phyloP scores from a whole-genome alignment of 768 basidiomycete species.

The Kwoniella botswanensis region DNA sequence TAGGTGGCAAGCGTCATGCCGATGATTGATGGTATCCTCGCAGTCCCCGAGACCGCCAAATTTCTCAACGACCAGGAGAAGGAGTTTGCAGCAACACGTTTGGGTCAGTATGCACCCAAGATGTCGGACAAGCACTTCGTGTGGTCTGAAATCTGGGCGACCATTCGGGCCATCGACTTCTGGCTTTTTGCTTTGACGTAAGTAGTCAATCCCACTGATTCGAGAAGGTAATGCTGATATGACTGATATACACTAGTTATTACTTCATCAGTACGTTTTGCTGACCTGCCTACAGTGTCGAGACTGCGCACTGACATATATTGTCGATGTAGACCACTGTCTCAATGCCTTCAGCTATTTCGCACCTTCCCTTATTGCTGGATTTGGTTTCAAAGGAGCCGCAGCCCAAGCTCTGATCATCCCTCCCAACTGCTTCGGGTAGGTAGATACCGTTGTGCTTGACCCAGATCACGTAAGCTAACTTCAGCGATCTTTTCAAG shows the following conservation, averaged over 20 bases:
- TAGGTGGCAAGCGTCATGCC: too few species aligned
- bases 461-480: neutral
- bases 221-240: neutral
- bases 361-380: constrained; percentile 31
- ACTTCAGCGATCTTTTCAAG: neutral
- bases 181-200: constrained; percentile 29
- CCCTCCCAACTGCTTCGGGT: constrained; percentile 8
- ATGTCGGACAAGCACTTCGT: constrained; percentile 33
- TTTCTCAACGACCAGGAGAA: constrained; percentile 15
- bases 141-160: constrained; percentile 24
- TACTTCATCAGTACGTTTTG: constrained; percentile 3
- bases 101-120: constrained; percentile 29
- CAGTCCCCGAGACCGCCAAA: constrained; percentile 15
- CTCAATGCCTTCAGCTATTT: constrained; percentile 38
- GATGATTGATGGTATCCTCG: neutral
- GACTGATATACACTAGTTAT: neutral
- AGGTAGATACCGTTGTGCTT: too few species aligned
- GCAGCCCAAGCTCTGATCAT: constrained; percentile 10
- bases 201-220: neutral
- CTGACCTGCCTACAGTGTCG: neutral
- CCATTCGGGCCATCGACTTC: constrained; percentile 29
- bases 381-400: constrained; percentile 3
- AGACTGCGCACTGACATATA: neutral
- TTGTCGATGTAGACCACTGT: constrained; percentile 9
- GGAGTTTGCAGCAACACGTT: constrained; percentile 3